A percentile compares a stretch with the other conserved stretches of the same genome.
These are phyloP conservation scores for Flaveria linearis DNA, from an alignment of 129 eudicot genomes.

Conservation along the genomic window DNA sequence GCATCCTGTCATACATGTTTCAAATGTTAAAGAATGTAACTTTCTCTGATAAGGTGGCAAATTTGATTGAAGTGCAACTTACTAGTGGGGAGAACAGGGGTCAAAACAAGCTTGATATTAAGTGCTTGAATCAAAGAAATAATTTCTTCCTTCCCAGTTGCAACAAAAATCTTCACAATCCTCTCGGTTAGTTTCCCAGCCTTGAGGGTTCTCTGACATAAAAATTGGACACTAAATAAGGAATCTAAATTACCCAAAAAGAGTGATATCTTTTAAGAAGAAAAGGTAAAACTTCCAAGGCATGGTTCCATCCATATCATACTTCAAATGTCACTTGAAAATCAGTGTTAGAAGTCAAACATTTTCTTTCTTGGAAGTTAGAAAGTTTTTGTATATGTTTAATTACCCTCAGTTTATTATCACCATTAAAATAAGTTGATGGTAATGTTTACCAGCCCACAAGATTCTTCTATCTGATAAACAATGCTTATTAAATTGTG, in stretches of 20 bases:
- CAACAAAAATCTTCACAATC: slow-evolving; percentile 71
- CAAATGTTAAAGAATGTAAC: background rate
- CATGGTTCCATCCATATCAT: background rate
- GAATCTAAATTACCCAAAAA: background rate
- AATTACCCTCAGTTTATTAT: background rate
- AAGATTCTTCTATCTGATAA: background rate
- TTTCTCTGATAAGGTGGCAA: background rate
- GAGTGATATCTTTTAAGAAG: background rate
- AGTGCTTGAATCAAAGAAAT: slow-evolving; percentile 58
- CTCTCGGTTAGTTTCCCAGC: slow-evolving; percentile 78
- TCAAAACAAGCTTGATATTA: slow-evolving; percentile 59
- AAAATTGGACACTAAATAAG: background rate
- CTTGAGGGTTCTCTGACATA: slow-evolving; percentile 65
- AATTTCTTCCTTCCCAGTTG: slow-evolving; percentile 73
- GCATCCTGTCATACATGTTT: slow-evolving; percentile 64
- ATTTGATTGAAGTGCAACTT: slow-evolving; percentile 36
- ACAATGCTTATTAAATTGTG: background rate
- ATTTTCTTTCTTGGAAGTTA: background rate
- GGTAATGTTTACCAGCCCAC: background rate
- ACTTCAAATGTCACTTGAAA: background rate
- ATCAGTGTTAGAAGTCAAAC: background rate
- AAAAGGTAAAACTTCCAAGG: background rate
- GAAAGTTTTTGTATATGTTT: background rate
- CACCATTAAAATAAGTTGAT: background rate
- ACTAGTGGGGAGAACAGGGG: slow-evolving; percentile 94